Conservation (phyloP, 805 yeast species). For the Wickerhamiella galacta region DNA sequence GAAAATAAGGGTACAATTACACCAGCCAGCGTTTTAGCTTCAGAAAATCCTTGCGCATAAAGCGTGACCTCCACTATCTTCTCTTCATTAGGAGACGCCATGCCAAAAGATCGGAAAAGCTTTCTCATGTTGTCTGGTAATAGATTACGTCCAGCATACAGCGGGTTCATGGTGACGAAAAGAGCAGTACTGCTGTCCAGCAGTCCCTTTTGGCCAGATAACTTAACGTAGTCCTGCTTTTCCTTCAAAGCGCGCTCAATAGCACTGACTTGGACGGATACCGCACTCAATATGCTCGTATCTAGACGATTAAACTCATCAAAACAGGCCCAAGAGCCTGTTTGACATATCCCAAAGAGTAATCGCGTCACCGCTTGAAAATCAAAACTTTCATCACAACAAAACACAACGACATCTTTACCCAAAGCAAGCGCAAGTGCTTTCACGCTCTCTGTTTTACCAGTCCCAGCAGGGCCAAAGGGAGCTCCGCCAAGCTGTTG, state of each 20-base stretch:
- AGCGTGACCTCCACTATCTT: constrained; percentile 58
- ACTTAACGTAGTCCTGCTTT: constrained; percentile 9
- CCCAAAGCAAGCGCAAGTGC: constrained; percentile 71
- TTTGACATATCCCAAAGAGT: constrained; percentile 57
- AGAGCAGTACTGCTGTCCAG: constrained; percentile 32
- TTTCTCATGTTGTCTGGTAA: constrained; percentile 77
- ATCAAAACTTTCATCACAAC: constrained; percentile 84
- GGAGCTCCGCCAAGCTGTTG: constrained; percentile 77
- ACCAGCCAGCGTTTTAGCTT: constrained; percentile 30
- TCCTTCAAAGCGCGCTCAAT: constrained; percentile 40
- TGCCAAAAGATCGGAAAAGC: constrained; percentile 57
- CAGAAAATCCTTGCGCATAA: constrained; percentile 49
- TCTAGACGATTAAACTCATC: constrained; percentile 84
- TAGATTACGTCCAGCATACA: constrained; percentile 63
- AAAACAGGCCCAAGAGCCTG: constrained; percentile 92
- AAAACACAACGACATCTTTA: constrained; percentile 64
- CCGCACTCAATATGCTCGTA: constrained; percentile 58
- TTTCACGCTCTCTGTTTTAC: constrained; percentile 83
- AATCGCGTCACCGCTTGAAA: constrained; percentile 63
- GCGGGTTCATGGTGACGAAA: constrained; percentile 85
- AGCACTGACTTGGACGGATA: constrained; percentile 59
- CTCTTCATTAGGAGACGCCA: constrained; percentile 53
- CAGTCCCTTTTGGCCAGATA: constrained; percentile 13
- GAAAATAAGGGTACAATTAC: constrained; percentile 39
- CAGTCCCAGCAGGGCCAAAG: constrained; percentile 95